Evolutionary conservation across 2,329 filamentous ascomycete genomes (phyloP).

Genomic region (Simplicillium aogashimaense): DNA sequence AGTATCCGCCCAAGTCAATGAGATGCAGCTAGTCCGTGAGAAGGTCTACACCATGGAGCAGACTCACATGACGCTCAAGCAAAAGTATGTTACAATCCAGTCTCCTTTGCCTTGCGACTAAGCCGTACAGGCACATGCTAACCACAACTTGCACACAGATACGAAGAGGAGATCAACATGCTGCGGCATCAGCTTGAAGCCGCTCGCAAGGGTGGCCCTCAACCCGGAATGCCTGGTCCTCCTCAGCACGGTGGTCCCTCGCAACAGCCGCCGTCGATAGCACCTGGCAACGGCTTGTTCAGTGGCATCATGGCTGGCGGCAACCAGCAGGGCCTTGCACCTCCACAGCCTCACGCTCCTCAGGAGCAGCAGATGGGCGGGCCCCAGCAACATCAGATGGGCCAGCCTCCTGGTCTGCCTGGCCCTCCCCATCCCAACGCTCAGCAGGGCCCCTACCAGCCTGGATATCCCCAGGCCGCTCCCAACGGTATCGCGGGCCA

Average conservation of each 20-base stretch:
- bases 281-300: conserved; percentile 86
- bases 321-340: conserved; percentile 73
- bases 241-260: conserved; percentile 69
- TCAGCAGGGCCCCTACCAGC: conserved; percentile 64
- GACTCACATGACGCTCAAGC: conserved; percentile 76
- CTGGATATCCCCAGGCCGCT: conserved; percentile 51
- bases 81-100: conserved; percentile 55
- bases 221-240: conserved; percentile 53
- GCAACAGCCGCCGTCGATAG: conserved; percentile 80
- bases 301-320: conserved; percentile 91
- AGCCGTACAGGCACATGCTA: conserved; percentile 6
- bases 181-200: conserved; percentile 81
- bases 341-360: conserved; percentile 61
- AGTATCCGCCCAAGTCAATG: conserved; percentile 87
- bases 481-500: conserved; percentile 70
- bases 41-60: conserved; percentile 94
- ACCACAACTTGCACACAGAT: conserved; percentile 44
- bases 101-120: conserved; percentile 8
- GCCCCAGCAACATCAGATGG: conserved; percentile 40
- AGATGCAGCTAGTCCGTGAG: conserved; percentile 88
- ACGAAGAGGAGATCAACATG: conserved; percentile 81
- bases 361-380: conserved; percentile 50
- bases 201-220: conserved; percentile 53
- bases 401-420: conserved; percentile 60
- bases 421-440: conserved; percentile 50